Conservation (phyloP, 2,329 filamentous ascomycete genomes). For the Saccharata proteae region DNA sequence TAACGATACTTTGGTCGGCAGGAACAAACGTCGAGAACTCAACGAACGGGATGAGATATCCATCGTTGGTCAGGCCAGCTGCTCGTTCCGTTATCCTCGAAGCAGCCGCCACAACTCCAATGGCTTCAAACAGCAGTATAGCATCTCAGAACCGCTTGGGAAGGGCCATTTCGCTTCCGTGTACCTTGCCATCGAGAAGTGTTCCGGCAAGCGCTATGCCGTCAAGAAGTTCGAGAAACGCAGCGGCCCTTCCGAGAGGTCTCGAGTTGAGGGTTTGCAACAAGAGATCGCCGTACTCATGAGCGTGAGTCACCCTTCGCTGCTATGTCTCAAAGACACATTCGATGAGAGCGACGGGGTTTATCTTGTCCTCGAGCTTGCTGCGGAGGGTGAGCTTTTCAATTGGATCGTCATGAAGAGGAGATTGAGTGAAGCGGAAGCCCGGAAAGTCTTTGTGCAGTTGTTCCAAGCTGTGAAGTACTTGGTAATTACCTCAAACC, state of each 20-base stretch:
- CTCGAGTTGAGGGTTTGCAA: conserved; percentile 74
- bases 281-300: conserved; percentile 95
- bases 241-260: conserved; percentile 66
- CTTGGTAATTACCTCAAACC: conserved; percentile 45
- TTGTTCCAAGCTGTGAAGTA: conserved; percentile 93
- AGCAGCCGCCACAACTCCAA: conserved; percentile 39
- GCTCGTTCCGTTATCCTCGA: conserved; percentile 77
- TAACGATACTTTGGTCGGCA: conserved; percentile 80
- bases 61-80: conserved; percentile 72
- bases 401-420: conserved; percentile 87
- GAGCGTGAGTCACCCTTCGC: conserved; percentile 89
- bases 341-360: conserved; percentile 87
- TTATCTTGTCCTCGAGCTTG: conserved; percentile 83
- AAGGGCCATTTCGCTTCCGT: conserved; percentile 95
- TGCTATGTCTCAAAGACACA: conserved; percentile 87
- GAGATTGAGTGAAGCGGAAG: conserved; percentile 73
- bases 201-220: conserved; percentile 68
- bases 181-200: conserved; percentile 79
- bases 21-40: conserved; percentile 82
- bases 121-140: conserved; percentile 77
- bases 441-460: conserved; percentile 78
- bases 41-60: conserved; percentile 85
- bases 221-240: conserved; percentile 93
- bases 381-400: conserved; percentile 87
- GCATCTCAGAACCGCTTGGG: conserved; percentile 70